Evolutionary conservation across 2,329 filamentous ascomycete genomes (phyloP).

Genomic region (Emergomyces pasteurianus): DNA sequence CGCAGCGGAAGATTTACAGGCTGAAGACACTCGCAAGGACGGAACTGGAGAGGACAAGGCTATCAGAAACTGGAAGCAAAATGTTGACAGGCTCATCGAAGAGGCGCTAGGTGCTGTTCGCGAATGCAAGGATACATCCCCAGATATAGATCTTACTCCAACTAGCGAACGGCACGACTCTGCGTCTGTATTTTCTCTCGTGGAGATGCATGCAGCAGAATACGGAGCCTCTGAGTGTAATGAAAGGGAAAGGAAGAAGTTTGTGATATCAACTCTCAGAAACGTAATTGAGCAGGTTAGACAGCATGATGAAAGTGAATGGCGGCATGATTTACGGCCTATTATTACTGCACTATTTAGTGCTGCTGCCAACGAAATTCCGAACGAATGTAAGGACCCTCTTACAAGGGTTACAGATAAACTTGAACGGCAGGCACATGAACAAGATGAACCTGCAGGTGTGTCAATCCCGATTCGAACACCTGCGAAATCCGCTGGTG

Average conservation of each 20-base stretch:
- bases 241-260: not conserved
- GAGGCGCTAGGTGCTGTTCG: not conserved
- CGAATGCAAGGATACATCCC: not conserved
- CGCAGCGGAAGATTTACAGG: slow-evolving; percentile 3
- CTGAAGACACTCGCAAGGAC: slow-evolving; percentile 6
- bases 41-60: not conserved
- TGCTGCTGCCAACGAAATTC: not conserved
- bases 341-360: not conserved
- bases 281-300: not conserved
- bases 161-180: not conserved
- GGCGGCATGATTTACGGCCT: not conserved
- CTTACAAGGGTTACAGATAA: not conserved
- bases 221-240: not conserved
- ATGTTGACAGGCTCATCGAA: not conserved
- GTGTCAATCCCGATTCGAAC: not conserved
- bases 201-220: not conserved
- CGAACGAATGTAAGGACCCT: not conserved
- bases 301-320: not conserved
- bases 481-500: slow-evolving; percentile 2
- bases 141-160: not conserved
- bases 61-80: not conserved
- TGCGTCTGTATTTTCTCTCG: not conserved
- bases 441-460: not conserved
- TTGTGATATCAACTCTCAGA: not conserved
- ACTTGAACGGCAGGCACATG: not conserved